Conservation (phyloP, 202 grass and related monocot genomes). For the Setaria italica region DNA sequence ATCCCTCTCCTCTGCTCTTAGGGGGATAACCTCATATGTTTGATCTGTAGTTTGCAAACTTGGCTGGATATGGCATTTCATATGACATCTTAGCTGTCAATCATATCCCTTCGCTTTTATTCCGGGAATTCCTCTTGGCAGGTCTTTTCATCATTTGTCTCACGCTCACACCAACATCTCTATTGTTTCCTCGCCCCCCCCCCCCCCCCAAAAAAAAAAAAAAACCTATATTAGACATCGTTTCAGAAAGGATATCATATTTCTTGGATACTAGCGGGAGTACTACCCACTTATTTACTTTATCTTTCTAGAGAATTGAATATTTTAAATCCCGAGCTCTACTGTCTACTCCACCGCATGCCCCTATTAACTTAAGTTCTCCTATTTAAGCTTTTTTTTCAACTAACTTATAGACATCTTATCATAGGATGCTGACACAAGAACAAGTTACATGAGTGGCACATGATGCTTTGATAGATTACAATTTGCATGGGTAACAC, state of each 20-base stretch:
- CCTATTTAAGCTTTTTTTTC: background rate
- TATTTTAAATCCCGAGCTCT: background rate
- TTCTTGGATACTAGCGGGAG: too few species aligned
- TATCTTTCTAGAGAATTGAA: background rate
- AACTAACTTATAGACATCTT: background rate
- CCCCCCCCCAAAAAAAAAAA: too few species aligned
- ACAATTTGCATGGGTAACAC: background rate
- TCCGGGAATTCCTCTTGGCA: background rate
- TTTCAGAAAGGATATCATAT: too few species aligned
- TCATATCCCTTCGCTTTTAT: background rate
- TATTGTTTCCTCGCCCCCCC: too few species aligned
- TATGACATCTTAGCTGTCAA: conserved; percentile 16
- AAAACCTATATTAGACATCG: too few species aligned
- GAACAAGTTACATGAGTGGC: background rate
- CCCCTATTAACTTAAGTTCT: background rate
- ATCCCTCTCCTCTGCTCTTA: background rate
- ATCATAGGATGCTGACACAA: conserved; percentile 24
- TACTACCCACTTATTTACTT: background rate
- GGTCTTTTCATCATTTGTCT: background rate
- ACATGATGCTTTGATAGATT: background rate
- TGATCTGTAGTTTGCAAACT: conserved; percentile 29
- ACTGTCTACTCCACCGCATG: background rate
- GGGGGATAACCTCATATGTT: conserved; percentile 14
- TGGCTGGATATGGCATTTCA: conserved; percentile 29
- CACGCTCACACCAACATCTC: background rate